These are phyloP conservation scores for Moesziomyces sp. DNA, from an alignment of 1,284 basidiomycete genomes.

Conservation along the genomic window DNA sequence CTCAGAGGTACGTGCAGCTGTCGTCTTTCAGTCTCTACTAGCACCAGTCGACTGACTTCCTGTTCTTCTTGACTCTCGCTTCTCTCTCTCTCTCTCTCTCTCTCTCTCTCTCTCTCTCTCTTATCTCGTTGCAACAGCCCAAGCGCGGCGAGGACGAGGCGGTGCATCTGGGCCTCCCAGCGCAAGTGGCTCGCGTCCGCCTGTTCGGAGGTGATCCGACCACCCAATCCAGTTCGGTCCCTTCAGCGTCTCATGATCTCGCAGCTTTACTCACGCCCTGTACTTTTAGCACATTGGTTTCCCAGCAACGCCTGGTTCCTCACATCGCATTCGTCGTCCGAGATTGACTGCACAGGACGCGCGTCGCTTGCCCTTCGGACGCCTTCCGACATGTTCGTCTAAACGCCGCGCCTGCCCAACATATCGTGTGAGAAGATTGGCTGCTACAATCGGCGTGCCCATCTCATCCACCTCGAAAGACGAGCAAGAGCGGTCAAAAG, in stretches of 20 bases:
- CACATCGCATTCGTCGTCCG: not conserved
- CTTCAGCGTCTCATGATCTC: not conserved
- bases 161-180: slow-evolving; percentile 17
- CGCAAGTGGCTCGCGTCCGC: slow-evolving; percentile 22
- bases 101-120: not conserved
- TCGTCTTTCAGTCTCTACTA: no score
- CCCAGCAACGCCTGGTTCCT: slow-evolving; percentile 4
- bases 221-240: not conserved
- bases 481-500: no score
- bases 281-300: slow-evolving; percentile 27
- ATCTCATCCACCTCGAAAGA: no score
- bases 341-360: no score
- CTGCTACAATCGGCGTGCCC: no score
- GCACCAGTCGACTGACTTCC: not conserved
- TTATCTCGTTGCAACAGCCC: slow-evolving; percentile 20
- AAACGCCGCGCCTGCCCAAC: no score
- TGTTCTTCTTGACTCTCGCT: not conserved
- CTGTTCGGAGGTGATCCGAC: slow-evolving; percentile 23
- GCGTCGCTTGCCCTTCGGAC: no score
- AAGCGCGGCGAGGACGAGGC: slow-evolving; percentile 49
- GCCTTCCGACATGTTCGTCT: no score
- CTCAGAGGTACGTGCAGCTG: slow-evolving; percentile 74
- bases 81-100: not conserved
- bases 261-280: slow-evolving; percentile 11
- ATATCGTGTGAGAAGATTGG: no score